Base-by-base conservation (phyloP, 2,329 filamentous ascomycete genomes). In the Colletotrichum plurivorum region DNA sequence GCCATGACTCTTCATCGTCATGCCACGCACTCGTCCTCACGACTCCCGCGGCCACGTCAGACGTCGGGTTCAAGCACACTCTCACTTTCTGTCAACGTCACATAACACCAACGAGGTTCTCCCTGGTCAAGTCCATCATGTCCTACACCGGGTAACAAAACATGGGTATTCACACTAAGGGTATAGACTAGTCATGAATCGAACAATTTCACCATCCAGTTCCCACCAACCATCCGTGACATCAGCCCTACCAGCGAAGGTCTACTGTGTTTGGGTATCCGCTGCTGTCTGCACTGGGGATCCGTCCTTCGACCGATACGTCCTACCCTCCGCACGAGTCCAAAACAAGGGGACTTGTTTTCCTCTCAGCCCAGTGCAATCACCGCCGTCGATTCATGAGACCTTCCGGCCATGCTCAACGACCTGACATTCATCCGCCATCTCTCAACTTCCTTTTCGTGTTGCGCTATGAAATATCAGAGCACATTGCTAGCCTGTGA, bases 101-200 rank as follows among this genome's bases (percentile, higher is more conserved):
- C 22, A 31, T 3, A 25, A 15, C 3, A 13, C 13, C 6, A 5
- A 2, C 13, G 16, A 43, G 13, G 41, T 13, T 7, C 16, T 43
- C 5, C 5, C 2, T n/a, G 41, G 12, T n/a, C 45, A 48, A 41
- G 27, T 22, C 22, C 39, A 18, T 61, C 15, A 25, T 31, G 39
- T 43, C 20, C 36, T 41, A 48, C 20, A 57, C 27, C 53, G 10
- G 20, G 27, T 45, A 48, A 48, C 10, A 48, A 46, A 58, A 67
- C 56, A 62, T 52, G 8, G 15, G 27, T 63, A 63, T 70, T 65
- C 62, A 67, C 66, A 67, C 27, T 59, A 63, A 70, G 71, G 71
- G 70, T 72, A 72, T 72, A 72, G 71, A 69, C 63, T 70, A 48
- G 55, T 62, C 54, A 68, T 65, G 55, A 72, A 72, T 71, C 56